These are phyloP conservation scores for Aspergillus haitiensis DNA, from an alignment of 495 filamentous ascomycete genomes.

Conservation along the genomic window DNA sequence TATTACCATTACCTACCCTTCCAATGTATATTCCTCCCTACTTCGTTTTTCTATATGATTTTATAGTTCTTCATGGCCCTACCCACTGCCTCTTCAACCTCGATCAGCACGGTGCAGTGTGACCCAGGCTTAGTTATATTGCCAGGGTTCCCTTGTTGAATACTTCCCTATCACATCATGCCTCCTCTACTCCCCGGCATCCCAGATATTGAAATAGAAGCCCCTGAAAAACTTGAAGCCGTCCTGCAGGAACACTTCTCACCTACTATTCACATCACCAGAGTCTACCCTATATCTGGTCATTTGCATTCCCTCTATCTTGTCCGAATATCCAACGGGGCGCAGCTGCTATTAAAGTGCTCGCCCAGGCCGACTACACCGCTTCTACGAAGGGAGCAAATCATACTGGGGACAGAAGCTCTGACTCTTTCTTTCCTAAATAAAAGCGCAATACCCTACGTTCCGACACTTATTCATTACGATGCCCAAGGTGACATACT, in stretches of 20 bases:
- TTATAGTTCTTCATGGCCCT: neutral
- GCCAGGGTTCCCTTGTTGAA: neutral
- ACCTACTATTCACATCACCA: slow-evolving; percentile 42
- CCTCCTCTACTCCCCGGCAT: slow-evolving; percentile 19
- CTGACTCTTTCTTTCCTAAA: slow-evolving; percentile 49
- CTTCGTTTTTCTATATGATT: neutral
- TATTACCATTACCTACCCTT: neutral
- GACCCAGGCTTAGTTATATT: neutral
- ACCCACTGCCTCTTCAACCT: neutral
- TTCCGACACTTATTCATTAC: slow-evolving; percentile 55
- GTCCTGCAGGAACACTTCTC: slow-evolving; percentile 43
- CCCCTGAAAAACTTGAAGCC: slow-evolving; percentile 38
- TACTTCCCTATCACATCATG: slow-evolving; percentile 15
- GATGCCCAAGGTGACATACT: slow-evolving; percentile 40
- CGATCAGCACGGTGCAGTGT: neutral
- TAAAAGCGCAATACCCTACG: slow-evolving; percentile 44
- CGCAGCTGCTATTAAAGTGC: slow-evolving; percentile 53
- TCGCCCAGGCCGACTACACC: slow-evolving; percentile 51
- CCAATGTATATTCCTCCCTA: neutral
- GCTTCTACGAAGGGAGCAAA: slow-evolving; percentile 59
- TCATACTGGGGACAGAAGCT: slow-evolving; percentile 58
- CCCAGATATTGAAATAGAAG: slow-evolving; percentile 22
- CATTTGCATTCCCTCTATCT: slow-evolving; percentile 56
- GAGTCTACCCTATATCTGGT: slow-evolving; percentile 44
- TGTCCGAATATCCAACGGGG: slow-evolving; percentile 55